Evolutionary conservation across 352 stramenopile genomes (phyloP).

Genomic region (Globisporangium alternatum): DNA sequence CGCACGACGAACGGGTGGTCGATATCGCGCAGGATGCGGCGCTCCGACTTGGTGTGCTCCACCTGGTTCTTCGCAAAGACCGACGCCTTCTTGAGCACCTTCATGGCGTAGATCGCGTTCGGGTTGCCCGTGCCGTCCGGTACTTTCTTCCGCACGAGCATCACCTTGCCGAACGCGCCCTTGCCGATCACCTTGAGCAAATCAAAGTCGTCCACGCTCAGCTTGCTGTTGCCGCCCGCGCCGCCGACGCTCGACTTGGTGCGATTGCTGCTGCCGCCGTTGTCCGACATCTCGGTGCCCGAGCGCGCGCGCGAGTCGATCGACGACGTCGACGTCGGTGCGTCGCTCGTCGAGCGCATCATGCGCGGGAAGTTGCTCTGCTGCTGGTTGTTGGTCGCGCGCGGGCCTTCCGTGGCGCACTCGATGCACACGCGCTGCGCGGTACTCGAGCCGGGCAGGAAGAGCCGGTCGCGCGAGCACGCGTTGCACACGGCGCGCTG

Average conservation of each 20-base stretch:
- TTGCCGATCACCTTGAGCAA: conserved; percentile 96
- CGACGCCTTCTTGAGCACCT: conserved; percentile 90
- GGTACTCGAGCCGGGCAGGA: conserved; percentile 81
- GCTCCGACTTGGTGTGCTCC: conserved; percentile 92
- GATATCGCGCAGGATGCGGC: conserved; percentile 88
- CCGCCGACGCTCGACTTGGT: conserved; percentile 44
- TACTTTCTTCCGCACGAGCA: conserved; percentile 92
- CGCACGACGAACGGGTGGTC: conserved; percentile 92
- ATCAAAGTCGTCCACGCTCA: conserved; percentile 93
- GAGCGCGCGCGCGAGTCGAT: conserved; percentile 50
- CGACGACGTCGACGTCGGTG: conserved; percentile 24
- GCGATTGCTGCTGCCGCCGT: conserved; percentile 26
- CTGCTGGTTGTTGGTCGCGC: conserved; percentile 45
- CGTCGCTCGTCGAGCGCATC: conserved; percentile 60
- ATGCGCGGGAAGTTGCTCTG: conserved; percentile 37
- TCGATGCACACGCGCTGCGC: conserved; percentile 86
- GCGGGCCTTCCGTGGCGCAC: conserved; percentile 81
- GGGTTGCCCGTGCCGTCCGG: conserved; percentile 57
- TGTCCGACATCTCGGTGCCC: conserved; percentile 77
- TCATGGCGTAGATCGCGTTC: conserved; percentile 92
- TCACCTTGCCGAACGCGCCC: conserved; percentile 95
- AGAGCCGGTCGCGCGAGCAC: conserved; percentile 81
- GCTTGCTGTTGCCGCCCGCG: conserved; percentile 40
- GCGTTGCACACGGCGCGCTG: conserved; percentile 86
- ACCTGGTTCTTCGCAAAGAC: conserved; percentile 93